A percentile compares a stretch with the other conserved stretches of the same genome.
These are phyloP conservation scores for Aspergillus olivimuriae DNA, from an alignment of 495 filamentous ascomycete genomes.

Conservation along the genomic window DNA sequence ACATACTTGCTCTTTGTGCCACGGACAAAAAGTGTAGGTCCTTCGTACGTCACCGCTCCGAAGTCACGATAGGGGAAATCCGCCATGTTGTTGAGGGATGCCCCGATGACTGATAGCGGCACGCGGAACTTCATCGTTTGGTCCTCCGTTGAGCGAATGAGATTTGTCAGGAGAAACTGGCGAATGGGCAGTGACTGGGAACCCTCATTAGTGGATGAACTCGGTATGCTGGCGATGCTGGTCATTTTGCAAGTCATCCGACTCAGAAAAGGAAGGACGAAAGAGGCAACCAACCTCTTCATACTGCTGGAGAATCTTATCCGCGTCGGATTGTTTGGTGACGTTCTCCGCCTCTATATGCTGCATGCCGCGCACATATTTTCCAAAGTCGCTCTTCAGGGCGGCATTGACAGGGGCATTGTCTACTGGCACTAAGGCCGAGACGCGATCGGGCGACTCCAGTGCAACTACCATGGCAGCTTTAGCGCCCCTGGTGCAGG, in stretches of 20 bases:
- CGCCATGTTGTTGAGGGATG: slow-evolving; percentile 55
- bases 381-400: slow-evolving; percentile 65
- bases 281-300: slow-evolving; percentile 48
- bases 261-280: neutral
- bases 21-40: slow-evolving; percentile 75
- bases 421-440: slow-evolving; percentile 75
- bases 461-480: slow-evolving; percentile 86
- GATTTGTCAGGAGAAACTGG: slow-evolving; percentile 91
- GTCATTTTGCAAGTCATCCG: too few species aligned
- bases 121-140: slow-evolving; percentile 50
- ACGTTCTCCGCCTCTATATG: slow-evolving; percentile 58
- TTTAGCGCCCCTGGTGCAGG: slow-evolving; percentile 72
- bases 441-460: slow-evolving; percentile 54
- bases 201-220: too few species aligned
- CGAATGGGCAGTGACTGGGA: slow-evolving; percentile 63
- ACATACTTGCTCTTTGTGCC: slow-evolving; percentile 83
- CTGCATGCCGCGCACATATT: slow-evolving; percentile 82
- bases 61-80: slow-evolving; percentile 76
- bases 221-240: too few species aligned
- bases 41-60: slow-evolving; percentile 52
- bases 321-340: slow-evolving; percentile 67
- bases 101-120: slow-evolving; percentile 51
- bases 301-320: slow-evolving; percentile 69
- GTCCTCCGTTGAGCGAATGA: slow-evolving; percentile 48
- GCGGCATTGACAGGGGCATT: slow-evolving; percentile 83